phyloP scores from a whole-genome alignment of 768 basidiomycete genomes.

The Hygrophoropsis aurantiaca region DNA sequence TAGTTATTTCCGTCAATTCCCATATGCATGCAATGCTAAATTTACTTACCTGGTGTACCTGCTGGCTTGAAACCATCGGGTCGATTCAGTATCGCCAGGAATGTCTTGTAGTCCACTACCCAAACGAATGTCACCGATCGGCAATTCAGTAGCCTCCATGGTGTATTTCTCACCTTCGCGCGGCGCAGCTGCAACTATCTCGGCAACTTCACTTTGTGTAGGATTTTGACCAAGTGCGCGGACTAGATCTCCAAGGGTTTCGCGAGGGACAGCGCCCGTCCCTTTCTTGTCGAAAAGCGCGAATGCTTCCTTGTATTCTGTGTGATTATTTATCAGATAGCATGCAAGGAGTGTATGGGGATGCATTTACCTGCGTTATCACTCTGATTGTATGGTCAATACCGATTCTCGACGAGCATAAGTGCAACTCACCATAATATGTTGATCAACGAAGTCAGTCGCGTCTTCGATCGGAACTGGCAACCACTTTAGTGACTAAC shows the following conservation, averaged over 20 bases:
- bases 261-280: slow-evolving; percentile 83
- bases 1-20: slow-evolving; percentile 29
- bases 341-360: neutral
- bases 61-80: slow-evolving; percentile 98
- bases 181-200: slow-evolving; percentile 71
- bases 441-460: too few relatives aligned
- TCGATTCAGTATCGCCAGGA: slow-evolving; percentile 87
- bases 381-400: slow-evolving; percentile 27
- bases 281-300: slow-evolving; percentile 98
- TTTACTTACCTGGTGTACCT: slow-evolving; percentile 81
- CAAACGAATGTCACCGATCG: neutral
- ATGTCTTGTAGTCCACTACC: slow-evolving; percentile 89
- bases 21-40: neutral
- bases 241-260: slow-evolving; percentile 88
- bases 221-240: slow-evolving; percentile 97
- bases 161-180: slow-evolving; percentile 58
- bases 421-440: too few relatives aligned
- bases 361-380: slow-evolving; percentile 48
- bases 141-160: neutral
- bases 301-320: slow-evolving; percentile 96
- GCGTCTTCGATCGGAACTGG: too few relatives aligned
- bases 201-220: slow-evolving; percentile 95
- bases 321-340: slow-evolving; percentile 3
- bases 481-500: too few relatives aligned
- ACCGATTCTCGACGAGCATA: too few relatives aligned